A percentile compares a stretch with the other conserved stretches of the same genome.
These are phyloP conservation scores for Mycena indigotica DNA, from an alignment of 768 basidiomycete species.

Conservation along the genomic window DNA sequence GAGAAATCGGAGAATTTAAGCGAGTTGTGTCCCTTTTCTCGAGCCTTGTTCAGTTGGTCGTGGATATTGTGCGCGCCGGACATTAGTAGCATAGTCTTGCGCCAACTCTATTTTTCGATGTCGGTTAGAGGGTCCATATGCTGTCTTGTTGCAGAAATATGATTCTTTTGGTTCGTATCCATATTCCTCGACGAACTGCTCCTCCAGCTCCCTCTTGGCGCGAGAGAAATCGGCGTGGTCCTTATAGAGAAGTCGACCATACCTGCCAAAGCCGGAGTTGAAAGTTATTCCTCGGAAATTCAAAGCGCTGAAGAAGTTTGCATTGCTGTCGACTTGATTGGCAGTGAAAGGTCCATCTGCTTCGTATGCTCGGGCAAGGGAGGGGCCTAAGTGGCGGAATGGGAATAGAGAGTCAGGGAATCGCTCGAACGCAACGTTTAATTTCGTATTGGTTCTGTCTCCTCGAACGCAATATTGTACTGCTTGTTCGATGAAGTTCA, in stretches of 20 bases:
- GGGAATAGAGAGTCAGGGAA: not conserved
- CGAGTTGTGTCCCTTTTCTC: not conserved
- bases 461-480: not conserved
- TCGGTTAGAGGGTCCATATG: not conserved
- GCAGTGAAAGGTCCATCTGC: not conserved
- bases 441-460: not conserved
- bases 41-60: not conserved
- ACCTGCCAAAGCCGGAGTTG: not conserved
- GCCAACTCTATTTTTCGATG: not conserved
- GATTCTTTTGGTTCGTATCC: not conserved
- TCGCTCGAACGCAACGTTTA: not conserved
- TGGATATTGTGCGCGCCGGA: not conserved
- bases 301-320: conserved; percentile 1
- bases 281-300: conserved; percentile 9
- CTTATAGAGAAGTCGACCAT: not conserved
- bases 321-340: not conserved
- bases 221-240: not conserved
- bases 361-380: not conserved
- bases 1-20: not conserved
- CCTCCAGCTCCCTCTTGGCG: not conserved
- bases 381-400: conserved; percentile 3
- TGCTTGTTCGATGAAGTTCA: not conserved
- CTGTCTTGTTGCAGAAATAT: not conserved
- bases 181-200: not conserved
- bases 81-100: not conserved